Base-by-base conservation (phyloP, 495 filamentous ascomycete species). In the Lasiosphaeris hirsuta region DNA sequence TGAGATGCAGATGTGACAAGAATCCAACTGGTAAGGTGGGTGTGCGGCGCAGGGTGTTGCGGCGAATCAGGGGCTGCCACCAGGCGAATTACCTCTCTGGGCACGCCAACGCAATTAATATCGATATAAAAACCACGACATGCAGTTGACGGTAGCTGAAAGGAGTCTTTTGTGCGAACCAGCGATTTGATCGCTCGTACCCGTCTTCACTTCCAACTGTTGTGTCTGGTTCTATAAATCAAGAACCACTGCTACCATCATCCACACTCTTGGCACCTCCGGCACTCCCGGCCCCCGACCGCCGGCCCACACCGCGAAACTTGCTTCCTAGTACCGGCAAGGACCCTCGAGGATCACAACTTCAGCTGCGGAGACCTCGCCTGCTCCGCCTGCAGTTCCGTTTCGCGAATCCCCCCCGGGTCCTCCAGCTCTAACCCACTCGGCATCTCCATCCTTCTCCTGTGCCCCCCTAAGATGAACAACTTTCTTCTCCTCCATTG, bases 361-460 rank as follows among this genome's bases (percentile, higher is more conserved):
- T 35, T 55, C 30, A 46, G 15, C 17, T 14, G 33, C 4, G 53
- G 41, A n/a, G 53, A 46, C 40, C 33, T 46, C 30, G 53, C 53
- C 30, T 45, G 43, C 42, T 19, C 53, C n/a, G 36, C 15, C 8
- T 23, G 11, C 15, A 38, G 35, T 18, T 55, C 53, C 42, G 46
- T 35, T 23, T 55, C 53, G 13, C 33, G 23, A 19, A 46, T 36
- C 53, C 35, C 46, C 23, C 23, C 23, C 23, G n/a, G n/a, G 14
- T 9, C 40, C 42, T 44, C 41, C n/a, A 40, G 10, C 8, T 45
- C 53, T 18, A 11, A 46, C 38, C n/a, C 4, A 23, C 1, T 38
- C n/a, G 2, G 7, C 49, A 17, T 51, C 49, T 10, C 35, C 49
- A 51, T 40, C 49, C 10, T 51, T 35, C 49, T 55, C 53, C 15